Evolutionary conservation across 176 grass and related monocot genomes (phyloP).

Genomic region (Cymbopogon citratus): DNA sequence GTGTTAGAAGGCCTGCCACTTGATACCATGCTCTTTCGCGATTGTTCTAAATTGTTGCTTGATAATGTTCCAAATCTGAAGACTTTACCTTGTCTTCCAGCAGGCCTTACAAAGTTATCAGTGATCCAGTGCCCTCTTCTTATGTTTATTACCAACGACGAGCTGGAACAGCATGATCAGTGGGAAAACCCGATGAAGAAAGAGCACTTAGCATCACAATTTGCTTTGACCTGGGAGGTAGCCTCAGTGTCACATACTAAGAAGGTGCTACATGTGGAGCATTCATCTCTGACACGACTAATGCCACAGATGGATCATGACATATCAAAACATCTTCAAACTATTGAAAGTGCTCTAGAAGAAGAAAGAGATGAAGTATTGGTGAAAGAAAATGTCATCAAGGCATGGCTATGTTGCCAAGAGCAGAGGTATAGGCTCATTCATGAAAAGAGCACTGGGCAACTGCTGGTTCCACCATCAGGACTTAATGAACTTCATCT

Average conservation of each 20-base stretch:
- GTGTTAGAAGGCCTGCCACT: background rate
- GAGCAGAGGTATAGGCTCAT: background rate
- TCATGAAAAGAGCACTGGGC: background rate
- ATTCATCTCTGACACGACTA: background rate
- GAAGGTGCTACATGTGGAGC: background rate
- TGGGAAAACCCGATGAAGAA: too few relatives aligned
- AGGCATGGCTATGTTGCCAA: background rate
- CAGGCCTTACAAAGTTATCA: background rate
- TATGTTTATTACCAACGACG: background rate
- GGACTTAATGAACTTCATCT: too few relatives aligned
- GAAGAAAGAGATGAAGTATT: too few relatives aligned
- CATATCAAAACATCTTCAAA: background rate
- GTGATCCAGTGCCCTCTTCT: background rate
- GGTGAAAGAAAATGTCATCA: background rate
- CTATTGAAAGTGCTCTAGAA: too few relatives aligned
- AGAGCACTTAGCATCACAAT: background rate
- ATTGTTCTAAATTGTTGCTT: rapidly evolving
- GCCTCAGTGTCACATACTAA: background rate
- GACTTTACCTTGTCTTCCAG: background rate
- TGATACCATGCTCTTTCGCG: background rate
- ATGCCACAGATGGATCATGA: background rate
- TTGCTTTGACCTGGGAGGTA: background rate
- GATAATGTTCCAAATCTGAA: background rate
- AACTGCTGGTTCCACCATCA: background rate
- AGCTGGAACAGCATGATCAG: background rate